Evolutionary conservation across 768 basidiomycete species (phyloP), one percentile per base, ranked within the genome.

Genomic region (Pisolithus marmoratus): DNA sequence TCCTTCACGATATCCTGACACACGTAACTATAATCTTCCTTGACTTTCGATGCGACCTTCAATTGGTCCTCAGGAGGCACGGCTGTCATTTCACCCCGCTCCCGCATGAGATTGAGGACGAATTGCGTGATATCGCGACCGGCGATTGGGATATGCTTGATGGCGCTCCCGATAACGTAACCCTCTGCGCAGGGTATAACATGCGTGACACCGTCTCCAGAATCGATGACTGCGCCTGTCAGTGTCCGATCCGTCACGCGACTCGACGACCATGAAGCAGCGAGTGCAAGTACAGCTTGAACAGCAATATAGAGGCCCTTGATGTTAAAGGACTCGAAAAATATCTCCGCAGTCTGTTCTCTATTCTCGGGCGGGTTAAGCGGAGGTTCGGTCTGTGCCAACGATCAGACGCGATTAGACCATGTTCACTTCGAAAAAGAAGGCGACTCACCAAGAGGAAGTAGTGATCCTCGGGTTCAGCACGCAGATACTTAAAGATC

Each of bases 321-420:
- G 74, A 97, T 94, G 72, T 98, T 98, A 84, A 99, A 99, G 0
- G 93, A 95, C 72, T 99, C 96, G 70, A 98, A 99, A 81, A 99
- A 97, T 74, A 98, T 98, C 67, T 98, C 95, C 19, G 96, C 96
- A 0, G 95, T 98, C 69, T 95, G 95, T 71, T 99, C 96, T 61
- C 96, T 80, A 74, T 98, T 99, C 75, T 99, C 96, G 1, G 96
- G 96, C 0, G 95, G 83, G 66, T 99, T 98, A 51, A 99, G 83
- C 22, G 96, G 95, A 4, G 96, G 96, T 65, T 99, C 96, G n/a
- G 96, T 99, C 95, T 97, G 55, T 45, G 46, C 37, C 5, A 9
- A n/a, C 19, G 3, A 8, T 11, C 37, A 5, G 49, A 58, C 37
- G 26, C 27, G 12, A 0, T 1, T 14, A 5, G 12, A 42, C 5